Evolutionary conservation across 2,329 filamentous ascomycete species (phyloP).

Genomic region (Monilinia fructigena): DNA sequence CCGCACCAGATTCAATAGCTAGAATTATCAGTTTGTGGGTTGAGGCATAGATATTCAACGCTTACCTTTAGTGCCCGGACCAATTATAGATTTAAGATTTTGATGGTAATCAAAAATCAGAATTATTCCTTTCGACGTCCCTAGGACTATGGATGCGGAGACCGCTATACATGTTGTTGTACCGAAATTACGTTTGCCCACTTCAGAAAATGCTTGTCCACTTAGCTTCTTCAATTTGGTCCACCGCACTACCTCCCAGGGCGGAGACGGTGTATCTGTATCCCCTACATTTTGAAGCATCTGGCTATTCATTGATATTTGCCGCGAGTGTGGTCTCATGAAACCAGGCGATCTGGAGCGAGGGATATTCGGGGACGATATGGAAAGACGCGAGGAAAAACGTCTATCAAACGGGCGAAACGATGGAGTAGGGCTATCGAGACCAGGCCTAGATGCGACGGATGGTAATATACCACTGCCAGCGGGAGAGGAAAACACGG

Average conservation of each 20-base stretch:
- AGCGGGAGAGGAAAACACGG: constrained; percentile 64
- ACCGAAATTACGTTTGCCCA: constrained; percentile 89
- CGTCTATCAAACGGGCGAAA: constrained; percentile 92
- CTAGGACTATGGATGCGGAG: constrained; percentile 83
- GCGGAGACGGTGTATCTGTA: constrained; percentile 69
- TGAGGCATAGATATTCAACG: neutral
- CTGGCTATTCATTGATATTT: constrained; percentile 74
- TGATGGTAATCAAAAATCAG: constrained; percentile 98
- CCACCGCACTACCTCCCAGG: constrained; percentile 98
- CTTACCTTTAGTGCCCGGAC: constrained; percentile 84
- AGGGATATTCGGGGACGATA: constrained; percentile 59
- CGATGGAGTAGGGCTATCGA: constrained; percentile 72
- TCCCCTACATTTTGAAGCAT: constrained; percentile 61
- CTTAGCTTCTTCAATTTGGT: constrained; percentile 89
- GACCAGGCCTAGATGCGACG: constrained; percentile 62
- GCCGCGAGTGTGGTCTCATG: constrained; percentile 72
- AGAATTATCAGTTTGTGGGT: constrained; percentile 21
- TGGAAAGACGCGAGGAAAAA: constrained; percentile 78
- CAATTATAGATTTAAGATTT: constrained; percentile 89
- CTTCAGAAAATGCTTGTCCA: constrained; percentile 86
- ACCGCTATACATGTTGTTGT: constrained; percentile 85
- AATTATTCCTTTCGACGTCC: constrained; percentile 91
- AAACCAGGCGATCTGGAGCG: constrained; percentile 71
- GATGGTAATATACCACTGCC: constrained; percentile 72
- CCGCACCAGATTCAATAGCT: constrained; percentile 86